These are phyloP conservation scores for Corylus americana DNA, from an alignment of 306 rosid species.

Conservation along the genomic window DNA sequence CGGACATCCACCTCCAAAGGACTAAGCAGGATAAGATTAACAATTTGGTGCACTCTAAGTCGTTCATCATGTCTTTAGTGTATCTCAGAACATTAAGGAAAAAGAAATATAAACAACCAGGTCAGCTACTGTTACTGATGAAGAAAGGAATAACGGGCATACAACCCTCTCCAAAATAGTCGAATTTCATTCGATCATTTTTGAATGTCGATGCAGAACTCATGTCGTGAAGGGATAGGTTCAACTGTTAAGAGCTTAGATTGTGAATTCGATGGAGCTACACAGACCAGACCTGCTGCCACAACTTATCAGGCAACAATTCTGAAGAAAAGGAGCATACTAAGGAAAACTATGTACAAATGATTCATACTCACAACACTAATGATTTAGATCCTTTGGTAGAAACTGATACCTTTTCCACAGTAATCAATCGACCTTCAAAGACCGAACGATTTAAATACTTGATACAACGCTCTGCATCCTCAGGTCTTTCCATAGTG, in stretches of 20 bases:
- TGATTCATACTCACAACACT: conserved; percentile 9
- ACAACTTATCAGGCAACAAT: conserved; percentile 50
- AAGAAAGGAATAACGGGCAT: conserved; percentile 37
- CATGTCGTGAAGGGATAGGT: conserved; percentile 40
- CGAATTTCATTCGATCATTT: conserved; percentile 42
- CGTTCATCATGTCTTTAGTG: conserved; percentile 29
- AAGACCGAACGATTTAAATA: conserved; percentile 42
- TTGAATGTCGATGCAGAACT: conserved; percentile 50
- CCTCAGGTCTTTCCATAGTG: conserved; percentile 50
- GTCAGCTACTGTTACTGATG: conserved; percentile 36
- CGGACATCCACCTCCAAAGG: background rate
- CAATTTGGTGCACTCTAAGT: conserved; percentile 24
- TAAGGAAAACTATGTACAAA: background rate
- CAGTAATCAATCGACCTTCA: conserved; percentile 52
- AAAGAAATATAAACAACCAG: conserved; percentile 21
- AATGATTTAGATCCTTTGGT: conserved; percentile 19
- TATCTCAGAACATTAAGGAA: conserved; percentile 7
- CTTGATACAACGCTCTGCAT: conserved; percentile 48
- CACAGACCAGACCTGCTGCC: conserved; percentile 54
- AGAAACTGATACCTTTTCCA: conserved; percentile 46
- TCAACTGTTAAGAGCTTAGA: conserved; percentile 53
- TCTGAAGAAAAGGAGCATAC: conserved; percentile 25
- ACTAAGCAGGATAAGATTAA: conserved; percentile 31
- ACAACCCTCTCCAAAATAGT: conserved; percentile 46
- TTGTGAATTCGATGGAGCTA: conserved; percentile 55